Conservation (phyloP, 257 asterid species). For the Solanum arcanum region DNA sequence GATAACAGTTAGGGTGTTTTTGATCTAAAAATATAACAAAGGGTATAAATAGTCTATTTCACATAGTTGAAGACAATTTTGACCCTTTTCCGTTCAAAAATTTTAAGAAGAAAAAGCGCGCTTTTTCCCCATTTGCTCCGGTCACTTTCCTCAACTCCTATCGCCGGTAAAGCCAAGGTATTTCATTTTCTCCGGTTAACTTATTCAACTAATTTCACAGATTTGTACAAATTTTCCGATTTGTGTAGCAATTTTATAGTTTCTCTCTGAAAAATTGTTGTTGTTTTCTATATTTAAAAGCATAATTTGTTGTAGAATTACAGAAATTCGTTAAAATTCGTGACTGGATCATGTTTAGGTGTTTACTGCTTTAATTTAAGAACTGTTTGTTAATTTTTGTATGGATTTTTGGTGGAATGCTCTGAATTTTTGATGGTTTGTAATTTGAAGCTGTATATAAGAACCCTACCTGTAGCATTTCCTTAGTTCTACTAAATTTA, state of each 20-base stretch:
- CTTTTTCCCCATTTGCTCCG: conserved; percentile 31
- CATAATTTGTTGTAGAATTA: not conserved
- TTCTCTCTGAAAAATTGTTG: not conserved
- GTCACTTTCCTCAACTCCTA: conserved; percentile 2
- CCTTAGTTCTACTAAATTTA: not conserved
- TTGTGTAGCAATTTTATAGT: not conserved
- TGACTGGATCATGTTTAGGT: not conserved
- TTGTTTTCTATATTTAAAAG: not conserved
- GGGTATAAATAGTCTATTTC: too few species aligned
- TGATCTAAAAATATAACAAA: too few species aligned
- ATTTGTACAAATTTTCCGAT: not conserved
- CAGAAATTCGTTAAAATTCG: not conserved
- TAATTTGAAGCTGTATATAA: not conserved
- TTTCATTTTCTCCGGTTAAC: not conserved
- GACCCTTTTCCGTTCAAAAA: too few species aligned
- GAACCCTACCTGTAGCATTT: not conserved
- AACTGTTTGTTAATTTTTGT: not conserved
- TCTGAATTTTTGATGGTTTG: not conserved
- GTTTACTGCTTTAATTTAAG: not conserved
- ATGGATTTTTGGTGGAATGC: not conserved
- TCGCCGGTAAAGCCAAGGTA: not conserved
- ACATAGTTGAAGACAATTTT: too few species aligned
- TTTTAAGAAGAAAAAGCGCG: not conserved
- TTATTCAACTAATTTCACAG: not conserved
- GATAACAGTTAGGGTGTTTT: too few species aligned